Conservation (phyloP, 1,284 basidiomycete species). For the Phellopilus nigrolimitatus region DNA sequence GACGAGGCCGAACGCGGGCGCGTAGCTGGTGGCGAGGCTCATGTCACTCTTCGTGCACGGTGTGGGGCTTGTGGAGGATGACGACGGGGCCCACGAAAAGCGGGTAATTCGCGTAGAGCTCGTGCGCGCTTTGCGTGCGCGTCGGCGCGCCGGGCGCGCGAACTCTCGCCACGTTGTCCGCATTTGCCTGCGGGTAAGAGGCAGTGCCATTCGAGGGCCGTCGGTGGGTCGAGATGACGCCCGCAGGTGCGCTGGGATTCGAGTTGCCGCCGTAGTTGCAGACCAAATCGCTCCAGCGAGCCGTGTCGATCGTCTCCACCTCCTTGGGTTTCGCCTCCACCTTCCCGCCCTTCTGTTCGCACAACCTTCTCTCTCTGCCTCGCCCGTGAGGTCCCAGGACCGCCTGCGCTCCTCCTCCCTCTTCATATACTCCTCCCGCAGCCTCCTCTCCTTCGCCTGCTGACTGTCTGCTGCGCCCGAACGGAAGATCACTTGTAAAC, state of each 20-base stretch:
- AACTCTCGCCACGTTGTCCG: neutral
- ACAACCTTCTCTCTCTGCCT: neutral
- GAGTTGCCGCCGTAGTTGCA: conserved; percentile 3
- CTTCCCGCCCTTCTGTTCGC: conserved; percentile 3
- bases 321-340: neutral
- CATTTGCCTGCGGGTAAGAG: too few relatives aligned
- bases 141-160: neutral
- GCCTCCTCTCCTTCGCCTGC: neutral
- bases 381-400: neutral
- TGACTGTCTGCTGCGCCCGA: neutral
- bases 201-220: conserved; percentile 4
- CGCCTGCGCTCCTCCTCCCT: neutral
- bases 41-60: too few relatives aligned
- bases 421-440: conserved; percentile 2
- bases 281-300: neutral
- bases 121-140: conserved; percentile 15
- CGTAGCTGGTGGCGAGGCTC: too few relatives aligned
- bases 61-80: too few relatives aligned
- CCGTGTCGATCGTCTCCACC: neutral
- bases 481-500: conserved; percentile 31
- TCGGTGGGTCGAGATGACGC: conserved; percentile 2
- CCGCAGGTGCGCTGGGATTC: neutral
- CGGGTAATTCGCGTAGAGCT: conserved; percentile 17
- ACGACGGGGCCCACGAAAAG: conserved; percentile 8
- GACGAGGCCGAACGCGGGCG: too few relatives aligned